These are phyloP conservation scores for Wickerhamomyces hampshirensis DNA, from an alignment of 805 yeast species.

Conservation along the genomic window DNA sequence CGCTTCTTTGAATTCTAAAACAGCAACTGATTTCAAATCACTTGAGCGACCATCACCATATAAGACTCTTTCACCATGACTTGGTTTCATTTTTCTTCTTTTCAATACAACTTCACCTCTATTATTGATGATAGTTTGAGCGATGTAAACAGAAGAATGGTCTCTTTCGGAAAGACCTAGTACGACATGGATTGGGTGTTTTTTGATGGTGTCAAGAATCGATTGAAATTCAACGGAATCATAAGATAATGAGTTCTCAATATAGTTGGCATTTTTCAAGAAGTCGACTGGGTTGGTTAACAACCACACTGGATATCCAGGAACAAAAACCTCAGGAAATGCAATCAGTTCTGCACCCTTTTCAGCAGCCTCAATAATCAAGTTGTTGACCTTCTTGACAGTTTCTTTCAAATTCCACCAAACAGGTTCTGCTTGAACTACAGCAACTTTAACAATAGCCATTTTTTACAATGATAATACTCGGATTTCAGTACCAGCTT, in stretches of 20 bases:
- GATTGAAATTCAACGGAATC: too few species aligned
- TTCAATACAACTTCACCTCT: too few species aligned
- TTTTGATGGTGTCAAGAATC: too few species aligned
- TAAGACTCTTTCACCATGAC: conserved; percentile 22
- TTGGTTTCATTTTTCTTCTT: conserved; percentile 23
- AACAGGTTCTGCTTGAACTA: conserved; percentile 20
- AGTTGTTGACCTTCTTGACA: conserved; percentile 9
- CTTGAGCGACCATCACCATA: too few species aligned
- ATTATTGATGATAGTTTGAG: conserved; percentile 9
- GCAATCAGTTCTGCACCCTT: conserved; percentile 18
- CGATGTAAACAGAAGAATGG: conserved; percentile 15
- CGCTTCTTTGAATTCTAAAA: too few species aligned
- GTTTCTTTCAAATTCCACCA: conserved; percentile 13
- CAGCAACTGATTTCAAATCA: too few species aligned
- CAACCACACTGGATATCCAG: conserved; percentile 11
- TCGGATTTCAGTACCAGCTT: too few species aligned
- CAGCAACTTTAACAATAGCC: conserved; percentile 11
- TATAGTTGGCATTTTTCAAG: conserved; percentile 2
- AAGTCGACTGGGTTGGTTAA: conserved; percentile 7
- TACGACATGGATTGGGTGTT: conserved; percentile 4
- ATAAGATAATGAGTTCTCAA: too few species aligned
- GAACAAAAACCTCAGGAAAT: conserved; percentile 19
- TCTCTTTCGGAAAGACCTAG: conserved; percentile 14
- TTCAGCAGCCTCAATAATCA: conserved; percentile 14
- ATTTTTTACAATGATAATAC: too few species aligned